Percentiles rank a stretch among this genome's conserved stretches.
These are phyloP conservation scores for Leccinellum albellum DNA, from an alignment of 768 basidiomycete genomes.

Conservation along the genomic window DNA sequence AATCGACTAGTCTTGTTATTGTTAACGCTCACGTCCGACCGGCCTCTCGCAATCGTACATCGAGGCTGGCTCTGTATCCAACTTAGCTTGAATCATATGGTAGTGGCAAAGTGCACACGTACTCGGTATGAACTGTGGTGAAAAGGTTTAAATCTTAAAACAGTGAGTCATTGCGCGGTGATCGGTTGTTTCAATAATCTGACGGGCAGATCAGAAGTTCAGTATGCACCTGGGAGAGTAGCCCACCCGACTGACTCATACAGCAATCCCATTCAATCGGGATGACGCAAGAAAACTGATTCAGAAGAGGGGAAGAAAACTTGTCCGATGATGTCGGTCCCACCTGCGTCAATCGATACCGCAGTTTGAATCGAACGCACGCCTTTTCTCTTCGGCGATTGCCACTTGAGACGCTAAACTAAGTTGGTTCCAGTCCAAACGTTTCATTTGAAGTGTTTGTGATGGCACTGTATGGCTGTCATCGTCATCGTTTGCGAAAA, in stretches of 20 bases:
- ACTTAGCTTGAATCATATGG: background rate
- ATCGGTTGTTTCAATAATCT: conserved; percentile 10
- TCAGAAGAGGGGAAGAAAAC: background rate
- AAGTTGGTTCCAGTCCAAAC: background rate
- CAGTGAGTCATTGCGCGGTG: background rate
- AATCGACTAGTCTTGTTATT: background rate
- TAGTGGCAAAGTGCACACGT: background rate
- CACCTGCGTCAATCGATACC: background rate
- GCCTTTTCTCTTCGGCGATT: background rate
- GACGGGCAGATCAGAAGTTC: conserved; percentile 8
- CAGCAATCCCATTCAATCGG: background rate
- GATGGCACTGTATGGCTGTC: background rate
- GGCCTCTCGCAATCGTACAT: background rate
- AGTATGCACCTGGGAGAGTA: background rate
- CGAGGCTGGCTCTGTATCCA: background rate
- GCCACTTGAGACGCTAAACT: background rate
- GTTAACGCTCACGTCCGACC: background rate
- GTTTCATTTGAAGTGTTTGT: background rate
- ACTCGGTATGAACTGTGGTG: background rate
- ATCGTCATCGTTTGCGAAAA: background rate
- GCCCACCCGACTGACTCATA: background rate
- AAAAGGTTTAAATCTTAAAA: conserved; percentile 7
- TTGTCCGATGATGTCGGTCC: conserved; percentile 7
- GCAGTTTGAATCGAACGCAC: background rate
- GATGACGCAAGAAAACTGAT: background rate